Evolutionary conservation across 2,329 filamentous ascomycete species (phyloP), one percentile per base, ranked within the genome.

Genomic region (Ceratocystis colombiana): DNA sequence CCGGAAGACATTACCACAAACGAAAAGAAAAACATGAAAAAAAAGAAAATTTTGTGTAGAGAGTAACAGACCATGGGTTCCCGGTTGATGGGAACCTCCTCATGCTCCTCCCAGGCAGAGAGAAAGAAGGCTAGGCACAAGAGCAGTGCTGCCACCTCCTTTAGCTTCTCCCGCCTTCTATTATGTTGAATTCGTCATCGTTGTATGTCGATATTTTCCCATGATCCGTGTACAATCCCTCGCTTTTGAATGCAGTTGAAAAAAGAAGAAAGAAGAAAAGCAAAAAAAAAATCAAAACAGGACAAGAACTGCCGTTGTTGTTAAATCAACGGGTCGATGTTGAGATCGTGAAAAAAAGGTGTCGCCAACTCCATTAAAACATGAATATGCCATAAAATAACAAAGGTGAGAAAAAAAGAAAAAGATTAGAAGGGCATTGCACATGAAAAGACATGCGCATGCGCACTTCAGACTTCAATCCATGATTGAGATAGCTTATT

Each of bases 331-430:
- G 66, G 67, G 65, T 63, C 80, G 80, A 81, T 82, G 80, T 82
- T 82, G 80, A 82, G 78, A 80, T 82, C 79, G 79, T 79, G 76
- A 75, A 53, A 53, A n/a, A 53, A 41, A 41, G 74, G 75, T 69
- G 69, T 72, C 70, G 68, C 69, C 69, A 72, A 68, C 68, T 63
- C 66, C 66, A 48, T 65, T 53, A 62, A 55, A 66, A 66, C 67
- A 69, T 67, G 63, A 67, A 68, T 55, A 68, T 72, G 70, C 73
- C 71, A 66, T 59, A 68, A 66, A 69, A 69, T 66, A 66, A 68
- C 57, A 64, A 68, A 73, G 71, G 70, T 68, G 70, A 73, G 69
- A 66, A 70, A 66, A 66, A 63, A 66, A 30, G 46, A 57, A 62
- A 67, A 65, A 67, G 17, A 61, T 46, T 22, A 65, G 64, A 59